phyloP scores from a whole-genome alignment of 2,329 filamentous ascomycete genomes.

The Monilinia laxa region DNA sequence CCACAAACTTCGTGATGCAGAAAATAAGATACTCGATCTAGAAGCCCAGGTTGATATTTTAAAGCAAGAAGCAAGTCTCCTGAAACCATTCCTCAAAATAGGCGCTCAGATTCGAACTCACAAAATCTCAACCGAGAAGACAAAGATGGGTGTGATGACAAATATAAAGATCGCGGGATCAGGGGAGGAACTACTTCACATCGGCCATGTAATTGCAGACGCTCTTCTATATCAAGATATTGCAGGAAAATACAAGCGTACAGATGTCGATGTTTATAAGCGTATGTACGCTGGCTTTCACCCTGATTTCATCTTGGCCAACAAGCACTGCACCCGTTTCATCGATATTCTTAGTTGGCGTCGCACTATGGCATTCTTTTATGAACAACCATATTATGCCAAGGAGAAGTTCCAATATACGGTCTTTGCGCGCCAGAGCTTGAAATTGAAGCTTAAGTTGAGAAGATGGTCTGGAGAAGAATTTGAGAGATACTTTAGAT shows the following conservation, averaged over 20 bases:
- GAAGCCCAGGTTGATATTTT: background rate
- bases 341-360: slow-evolving; percentile 17
- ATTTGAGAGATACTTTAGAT: slow-evolving; percentile 11
- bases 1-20: background rate
- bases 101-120: slow-evolving; percentile 8
- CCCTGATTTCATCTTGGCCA: slow-evolving; percentile 10
- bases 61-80: slow-evolving; percentile 9
- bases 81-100: slow-evolving; percentile 11
- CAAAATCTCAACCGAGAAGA: slow-evolving; percentile 13
- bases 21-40: slow-evolving; percentile 3
- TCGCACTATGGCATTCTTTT: slow-evolving; percentile 20
- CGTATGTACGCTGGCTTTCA: slow-evolving; percentile 20
- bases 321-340: slow-evolving; percentile 8
- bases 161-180: background rate
- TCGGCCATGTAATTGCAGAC: slow-evolving; percentile 11
- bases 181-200: slow-evolving; percentile 8
- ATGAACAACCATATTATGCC: slow-evolving; percentile 16
- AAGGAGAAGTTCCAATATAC: slow-evolving; percentile 14
- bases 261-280: slow-evolving; percentile 15
- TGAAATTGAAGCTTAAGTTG: slow-evolving; percentile 8
- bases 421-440: slow-evolving; percentile 9
- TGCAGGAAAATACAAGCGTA: slow-evolving; percentile 16
- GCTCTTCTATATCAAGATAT: slow-evolving; percentile 12
- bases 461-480: slow-evolving; percentile 13
- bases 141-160: background rate